Evolutionary conservation across 2,329 filamentous ascomycete genomes (phyloP).

Genomic region (Leptographium flavum): DNA sequence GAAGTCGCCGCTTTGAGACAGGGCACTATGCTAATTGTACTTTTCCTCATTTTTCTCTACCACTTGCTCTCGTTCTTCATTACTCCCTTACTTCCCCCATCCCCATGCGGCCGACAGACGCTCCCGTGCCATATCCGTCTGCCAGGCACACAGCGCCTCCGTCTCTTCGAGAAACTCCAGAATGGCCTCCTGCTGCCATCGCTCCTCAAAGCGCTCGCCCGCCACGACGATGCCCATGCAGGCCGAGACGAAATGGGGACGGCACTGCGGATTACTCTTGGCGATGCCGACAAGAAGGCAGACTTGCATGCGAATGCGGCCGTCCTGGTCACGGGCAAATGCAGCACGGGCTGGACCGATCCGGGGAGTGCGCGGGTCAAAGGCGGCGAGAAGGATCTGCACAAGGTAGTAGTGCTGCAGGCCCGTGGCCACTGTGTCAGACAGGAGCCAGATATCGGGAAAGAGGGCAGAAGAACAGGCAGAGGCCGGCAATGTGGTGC

Average conservation of each 20-base stretch:
- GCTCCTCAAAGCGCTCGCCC: slow-evolving; percentile 1
- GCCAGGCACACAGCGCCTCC: background rate
- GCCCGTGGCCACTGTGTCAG: background rate
- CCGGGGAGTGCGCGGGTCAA: slow-evolving; percentile 2
- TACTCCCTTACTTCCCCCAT: background rate
- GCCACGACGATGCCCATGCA: slow-evolving; percentile 1
- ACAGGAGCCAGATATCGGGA: slow-evolving; percentile 1
- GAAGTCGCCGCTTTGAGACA: too few species aligned
- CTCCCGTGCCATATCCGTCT: background rate
- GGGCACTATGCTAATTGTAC: too few species aligned
- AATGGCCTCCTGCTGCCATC: background rate
- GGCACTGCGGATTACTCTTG: background rate
- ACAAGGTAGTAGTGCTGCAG: slow-evolving; percentile 1
- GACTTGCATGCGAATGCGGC: background rate
- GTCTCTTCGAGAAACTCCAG: slow-evolving; percentile 1
- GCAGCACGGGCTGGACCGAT: background rate
- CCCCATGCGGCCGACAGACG: background rate
- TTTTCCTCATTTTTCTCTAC: too few species aligned
- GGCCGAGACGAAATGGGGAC: background rate
- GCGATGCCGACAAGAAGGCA: background rate
- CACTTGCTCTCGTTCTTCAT: too few species aligned
- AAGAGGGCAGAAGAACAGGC: too few species aligned
- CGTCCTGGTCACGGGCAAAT: background rate
- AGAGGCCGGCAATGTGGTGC: too few species aligned
- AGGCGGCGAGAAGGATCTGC: background rate